These are phyloP conservation scores for Eimeria tenella DNA, from an alignment of 169 alveolate genomes.

Conservation along the genomic window DNA sequence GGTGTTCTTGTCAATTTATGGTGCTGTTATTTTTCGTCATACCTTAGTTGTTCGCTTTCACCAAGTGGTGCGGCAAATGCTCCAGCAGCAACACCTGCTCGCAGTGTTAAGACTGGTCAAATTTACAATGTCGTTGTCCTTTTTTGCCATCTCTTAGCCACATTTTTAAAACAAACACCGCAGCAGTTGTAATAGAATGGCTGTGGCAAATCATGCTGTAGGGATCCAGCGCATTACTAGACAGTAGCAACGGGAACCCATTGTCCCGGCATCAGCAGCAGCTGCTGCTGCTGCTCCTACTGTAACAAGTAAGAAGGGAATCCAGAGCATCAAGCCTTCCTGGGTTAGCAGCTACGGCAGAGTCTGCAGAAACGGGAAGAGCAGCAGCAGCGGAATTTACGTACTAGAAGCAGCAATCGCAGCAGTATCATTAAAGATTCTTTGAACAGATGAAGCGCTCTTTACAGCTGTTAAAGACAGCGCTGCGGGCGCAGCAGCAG, in stretches of 20 bases:
- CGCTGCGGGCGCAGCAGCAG: constrained; percentile 45
- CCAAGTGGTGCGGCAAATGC: background rate
- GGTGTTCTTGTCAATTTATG: background rate
- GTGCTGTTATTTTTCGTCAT: background rate
- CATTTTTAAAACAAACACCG: too few relatives aligned
- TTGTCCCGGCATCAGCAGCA: background rate
- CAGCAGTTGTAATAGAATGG: too few relatives aligned
- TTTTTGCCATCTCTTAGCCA: too few relatives aligned
- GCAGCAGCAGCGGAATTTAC: background rate
- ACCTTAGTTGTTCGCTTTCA: background rate
- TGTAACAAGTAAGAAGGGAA: background rate
- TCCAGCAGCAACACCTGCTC: background rate
- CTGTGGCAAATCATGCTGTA: background rate
- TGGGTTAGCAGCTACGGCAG: background rate
- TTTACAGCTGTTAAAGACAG: constrained; percentile 24
- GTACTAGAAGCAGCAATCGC: background rate
- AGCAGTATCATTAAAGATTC: background rate
- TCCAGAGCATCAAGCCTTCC: background rate
- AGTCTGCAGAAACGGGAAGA: background rate
- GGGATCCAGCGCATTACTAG: background rate
- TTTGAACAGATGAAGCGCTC: constrained; percentile 38
- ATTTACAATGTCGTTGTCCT: too few relatives aligned
- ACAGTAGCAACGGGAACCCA: background rate
- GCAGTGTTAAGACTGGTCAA: too few relatives aligned
- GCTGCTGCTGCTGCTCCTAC: background rate